Conservation (phyloP, 306 rosid genomes). For the Mucuna pruriens region DNA sequence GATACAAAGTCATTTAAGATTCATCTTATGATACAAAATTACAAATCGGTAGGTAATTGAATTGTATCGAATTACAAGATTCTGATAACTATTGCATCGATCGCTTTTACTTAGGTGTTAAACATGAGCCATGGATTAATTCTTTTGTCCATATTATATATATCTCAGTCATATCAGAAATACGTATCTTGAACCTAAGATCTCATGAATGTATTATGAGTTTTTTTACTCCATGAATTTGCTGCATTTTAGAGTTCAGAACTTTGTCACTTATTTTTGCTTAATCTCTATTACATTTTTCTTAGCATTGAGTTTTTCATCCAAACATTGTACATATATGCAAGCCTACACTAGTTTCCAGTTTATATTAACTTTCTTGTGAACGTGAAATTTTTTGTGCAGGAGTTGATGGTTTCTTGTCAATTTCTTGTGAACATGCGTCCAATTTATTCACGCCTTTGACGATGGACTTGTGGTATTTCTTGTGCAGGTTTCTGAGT, state of each 20-base stretch:
- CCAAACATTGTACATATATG: background rate
- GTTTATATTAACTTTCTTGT: background rate
- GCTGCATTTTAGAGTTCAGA: conserved; percentile 13
- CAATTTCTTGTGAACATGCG: background rate
- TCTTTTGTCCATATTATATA: background rate
- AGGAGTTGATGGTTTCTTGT: background rate
- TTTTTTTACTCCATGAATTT: background rate
- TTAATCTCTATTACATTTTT: background rate
- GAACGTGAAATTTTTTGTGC: background rate
- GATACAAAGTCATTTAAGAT: too few species aligned
- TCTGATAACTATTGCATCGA: too few species aligned
- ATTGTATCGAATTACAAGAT: too few species aligned
- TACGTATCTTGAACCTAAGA: background rate
- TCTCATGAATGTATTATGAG: background rate
- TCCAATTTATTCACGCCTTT: background rate
- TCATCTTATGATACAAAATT: too few species aligned
- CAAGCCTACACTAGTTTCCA: background rate
- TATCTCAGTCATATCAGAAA: background rate
- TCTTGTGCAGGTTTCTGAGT: conserved; percentile 72
- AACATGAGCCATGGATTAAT: background rate
- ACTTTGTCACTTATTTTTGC: background rate
- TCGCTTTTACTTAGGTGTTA: background rate
- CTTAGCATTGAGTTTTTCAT: background rate
- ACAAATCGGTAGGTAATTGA: too few species aligned
- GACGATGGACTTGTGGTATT: background rate